Evolutionary conservation across 2,329 filamentous ascomycete species (phyloP).

Genomic region (Fusarium duplospermum): DNA sequence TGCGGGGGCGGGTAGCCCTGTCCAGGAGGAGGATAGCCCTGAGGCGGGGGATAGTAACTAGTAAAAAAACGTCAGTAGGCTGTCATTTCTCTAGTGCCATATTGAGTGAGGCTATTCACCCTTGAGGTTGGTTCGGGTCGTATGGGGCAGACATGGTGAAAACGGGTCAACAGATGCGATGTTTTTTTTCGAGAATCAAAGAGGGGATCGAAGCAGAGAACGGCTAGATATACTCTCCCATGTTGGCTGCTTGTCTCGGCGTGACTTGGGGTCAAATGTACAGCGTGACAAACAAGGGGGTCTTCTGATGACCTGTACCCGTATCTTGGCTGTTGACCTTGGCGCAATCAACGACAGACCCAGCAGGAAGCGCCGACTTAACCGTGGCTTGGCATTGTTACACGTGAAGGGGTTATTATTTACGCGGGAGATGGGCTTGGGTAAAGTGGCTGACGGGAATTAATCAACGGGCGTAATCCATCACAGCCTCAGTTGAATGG

Average conservation of each 20-base stretch:
- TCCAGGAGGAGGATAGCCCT: constrained; percentile 45
- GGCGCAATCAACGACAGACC: constrained; percentile 28
- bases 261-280: not conserved
- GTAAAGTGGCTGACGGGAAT: not conserved
- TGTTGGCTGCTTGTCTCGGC: not conserved
- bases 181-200: not conserved
- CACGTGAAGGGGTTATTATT: not conserved
- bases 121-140: constrained; percentile 27
- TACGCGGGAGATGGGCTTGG: not conserved
- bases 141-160: constrained; percentile 33
- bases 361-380: constrained; percentile 29
- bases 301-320: constrained; percentile 28
- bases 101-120: constrained; percentile 6
- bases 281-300: not conserved
- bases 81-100: not conserved
- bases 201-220: not conserved
- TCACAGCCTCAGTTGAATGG: not conserved
- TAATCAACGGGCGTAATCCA: not conserved
- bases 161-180: not conserved
- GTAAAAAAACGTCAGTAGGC: not conserved
- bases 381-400: constrained; percentile 31
- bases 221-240: constrained; percentile 24
- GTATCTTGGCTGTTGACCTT: constrained; percentile 32
- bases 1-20: constrained; percentile 40
- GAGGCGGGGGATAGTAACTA: constrained; percentile 38